Base-by-base conservation (phyloP, 2,329 filamentous ascomycete genomes). In the Alternaria burnsii region DNA sequence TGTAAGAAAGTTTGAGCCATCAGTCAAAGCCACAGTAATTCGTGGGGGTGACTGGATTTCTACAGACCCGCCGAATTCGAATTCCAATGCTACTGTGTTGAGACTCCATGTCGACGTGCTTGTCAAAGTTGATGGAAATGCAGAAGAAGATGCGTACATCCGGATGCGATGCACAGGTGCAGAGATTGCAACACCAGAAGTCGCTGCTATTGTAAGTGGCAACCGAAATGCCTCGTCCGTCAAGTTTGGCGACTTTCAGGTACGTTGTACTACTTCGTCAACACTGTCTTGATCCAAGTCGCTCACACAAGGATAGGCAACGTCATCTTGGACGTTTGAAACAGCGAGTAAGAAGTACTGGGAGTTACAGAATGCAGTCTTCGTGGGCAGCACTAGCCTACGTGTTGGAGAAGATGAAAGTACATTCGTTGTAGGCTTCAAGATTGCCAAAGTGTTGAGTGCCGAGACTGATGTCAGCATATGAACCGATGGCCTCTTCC, bases 311-410 rank as follows among this genome's bases (percentile, higher is more conserved):
- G 18, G 10, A 12, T 34, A 59, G 18, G 51, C 56, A 11, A 55
- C 26, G 8, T 50, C 51, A 20, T 38, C 24, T 5, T 55, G 52
- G 40, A 55, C 22, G 14, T 60, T 56, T 26, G 30, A 50, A 30
- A 60, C 52, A 2, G 52, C 52, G n/a, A 58, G 56, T 24, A 20
- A n/a, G 9, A 48, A 59, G 26, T 59, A 50, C 30, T 40, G 32
- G 42, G 50, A 59, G 22, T 40, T 54, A 26, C 50, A 59, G 50
- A 59, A 54, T 36, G 36, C 34, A 3, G 56, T 59, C 14, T 59
- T 47, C 53, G 56, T 59, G 10, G 58, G 58, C 11, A 60, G 32
- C 30, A 52, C 54, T 7, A 43, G 4, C 41, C 24, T 48, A 42
- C 36, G 5, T 47, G n/a, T 32, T 28, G 53, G 58, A 48, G 22